Percentiles rank a stretch among this genome's conserved stretches.
These are phyloP conservation scores for Herpetomonas tarakana DNA, from an alignment of 208 protist genomes.

Conservation along the genomic window DNA sequence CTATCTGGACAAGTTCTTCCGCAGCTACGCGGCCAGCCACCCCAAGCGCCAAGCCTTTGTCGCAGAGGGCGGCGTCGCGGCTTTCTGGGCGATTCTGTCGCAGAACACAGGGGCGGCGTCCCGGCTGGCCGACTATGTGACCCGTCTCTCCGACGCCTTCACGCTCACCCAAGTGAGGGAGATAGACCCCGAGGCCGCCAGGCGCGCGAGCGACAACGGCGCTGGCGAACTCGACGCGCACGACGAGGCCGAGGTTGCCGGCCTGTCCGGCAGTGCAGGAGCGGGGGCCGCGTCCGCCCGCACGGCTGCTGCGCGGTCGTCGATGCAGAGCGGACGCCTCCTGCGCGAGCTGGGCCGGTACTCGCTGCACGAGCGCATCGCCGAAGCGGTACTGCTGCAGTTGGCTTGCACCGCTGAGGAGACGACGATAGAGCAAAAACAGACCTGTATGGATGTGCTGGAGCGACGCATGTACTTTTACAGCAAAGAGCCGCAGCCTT, in stretches of 20 bases:
- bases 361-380: conserved; percentile 83
- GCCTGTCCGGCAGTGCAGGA: conserved; percentile 8
- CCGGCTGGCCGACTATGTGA: conserved; percentile 57
- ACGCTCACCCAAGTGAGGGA: conserved; percentile 74
- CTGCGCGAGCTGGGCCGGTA: conserved; percentile 76
- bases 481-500: conserved; percentile 66
- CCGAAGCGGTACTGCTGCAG: conserved; percentile 63
- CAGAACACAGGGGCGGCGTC: conserved; percentile 27
- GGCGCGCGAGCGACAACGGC: conserved; percentile 9
- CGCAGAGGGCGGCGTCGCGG: conserved; percentile 52
- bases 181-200: conserved; percentile 76
- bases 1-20: conserved; percentile 70
- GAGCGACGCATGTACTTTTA: conserved; percentile 88
- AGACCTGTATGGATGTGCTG: conserved; percentile 58
- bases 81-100: conserved; percentile 51
- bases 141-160: conserved; percentile 67
- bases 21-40: conserved; percentile 82
- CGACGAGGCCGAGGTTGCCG: neutral
- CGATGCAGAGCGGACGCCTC: conserved; percentile 75
- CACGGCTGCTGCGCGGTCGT: conserved; percentile 44
- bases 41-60: conserved; percentile 56
- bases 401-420: conserved; percentile 35
- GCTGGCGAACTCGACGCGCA: neutral
- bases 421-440: conserved; percentile 2
- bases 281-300: conserved; percentile 16